Evolutionary conservation across 306 rosid species (phyloP).

Genomic region (Cicer judaicum): DNA sequence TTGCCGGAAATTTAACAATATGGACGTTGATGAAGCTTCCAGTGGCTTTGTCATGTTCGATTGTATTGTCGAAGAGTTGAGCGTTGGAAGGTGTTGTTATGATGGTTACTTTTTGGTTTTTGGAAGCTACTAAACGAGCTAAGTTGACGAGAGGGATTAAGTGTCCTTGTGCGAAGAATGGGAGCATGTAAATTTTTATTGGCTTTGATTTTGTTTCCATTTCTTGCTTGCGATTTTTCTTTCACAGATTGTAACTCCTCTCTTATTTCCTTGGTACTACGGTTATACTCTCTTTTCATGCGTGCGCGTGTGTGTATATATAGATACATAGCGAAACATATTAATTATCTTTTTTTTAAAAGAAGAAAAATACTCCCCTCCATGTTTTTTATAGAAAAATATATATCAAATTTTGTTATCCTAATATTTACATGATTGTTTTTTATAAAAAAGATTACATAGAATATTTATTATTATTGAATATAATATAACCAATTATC

Average conservation of each 20-base stretch:
- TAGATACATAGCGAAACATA: too few relatives aligned
- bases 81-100: conserved; percentile 47
- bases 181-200: conserved; percentile 48
- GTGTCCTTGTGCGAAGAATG: conserved; percentile 51
- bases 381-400: too few relatives aligned
- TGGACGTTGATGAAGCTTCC: conserved; percentile 26
- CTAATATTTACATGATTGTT: too few relatives aligned
- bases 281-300: too few relatives aligned
- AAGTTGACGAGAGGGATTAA: conserved; percentile 47
- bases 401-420: too few relatives aligned
- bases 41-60: conserved; percentile 5
- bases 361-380: too few relatives aligned
- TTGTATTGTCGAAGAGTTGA: conserved; percentile 24
- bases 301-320: too few relatives aligned
- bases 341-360: too few relatives aligned
- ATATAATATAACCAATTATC: too few relatives aligned
- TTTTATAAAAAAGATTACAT: too few relatives aligned
- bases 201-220: background rate
- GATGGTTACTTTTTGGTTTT: conserved; percentile 47
- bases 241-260: background rate
- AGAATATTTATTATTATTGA: too few relatives aligned
- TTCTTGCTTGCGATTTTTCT: background rate
- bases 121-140: conserved; percentile 40
- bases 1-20: conserved; percentile 28
- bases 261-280: too few relatives aligned